Conservation (phyloP, 495 filamentous ascomycete species). For the Monascus purpureus region DNA sequence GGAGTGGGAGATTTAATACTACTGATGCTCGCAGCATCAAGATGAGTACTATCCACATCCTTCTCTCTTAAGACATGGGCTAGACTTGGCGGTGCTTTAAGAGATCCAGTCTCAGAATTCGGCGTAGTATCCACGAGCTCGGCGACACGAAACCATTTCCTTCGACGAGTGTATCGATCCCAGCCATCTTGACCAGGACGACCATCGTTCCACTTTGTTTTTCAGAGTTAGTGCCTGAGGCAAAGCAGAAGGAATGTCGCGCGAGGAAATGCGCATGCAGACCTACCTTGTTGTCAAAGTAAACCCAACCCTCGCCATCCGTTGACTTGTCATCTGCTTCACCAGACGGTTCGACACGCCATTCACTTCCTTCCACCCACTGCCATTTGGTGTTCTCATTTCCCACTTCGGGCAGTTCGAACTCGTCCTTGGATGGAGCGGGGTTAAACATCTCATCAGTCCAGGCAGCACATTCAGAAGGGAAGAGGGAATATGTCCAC, state of each 20-base stretch:
- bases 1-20: slow-evolving; percentile 18
- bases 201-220: slow-evolving; percentile 73
- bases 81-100: slow-evolving; percentile 11
- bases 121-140: slow-evolving; percentile 70
- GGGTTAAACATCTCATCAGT: slow-evolving; percentile 89
- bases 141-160: slow-evolving; percentile 94
- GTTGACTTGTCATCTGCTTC: slow-evolving; percentile 27
- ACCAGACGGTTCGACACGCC: slow-evolving; percentile 72
- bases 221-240: background rate
- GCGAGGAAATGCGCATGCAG: too few relatives aligned
- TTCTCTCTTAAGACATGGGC: slow-evolving; percentile 18
- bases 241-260: too few relatives aligned
- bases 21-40: slow-evolving; percentile 11
- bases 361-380: slow-evolving; percentile 74
- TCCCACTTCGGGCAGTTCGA: slow-evolving; percentile 76
- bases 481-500: slow-evolving; percentile 83
- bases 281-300: slow-evolving; percentile 90
- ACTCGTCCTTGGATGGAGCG: slow-evolving; percentile 63
- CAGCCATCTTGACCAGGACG: slow-evolving; percentile 81
- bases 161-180: slow-evolving; percentile 83
- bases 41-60: slow-evolving; percentile 9
- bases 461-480: slow-evolving; percentile 80
- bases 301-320: slow-evolving; percentile 78
- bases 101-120: slow-evolving; percentile 15
- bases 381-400: slow-evolving; percentile 71